Conservation (phyloP, 768 basidiomycete species). For the Holtermannia corniformis region DNA sequence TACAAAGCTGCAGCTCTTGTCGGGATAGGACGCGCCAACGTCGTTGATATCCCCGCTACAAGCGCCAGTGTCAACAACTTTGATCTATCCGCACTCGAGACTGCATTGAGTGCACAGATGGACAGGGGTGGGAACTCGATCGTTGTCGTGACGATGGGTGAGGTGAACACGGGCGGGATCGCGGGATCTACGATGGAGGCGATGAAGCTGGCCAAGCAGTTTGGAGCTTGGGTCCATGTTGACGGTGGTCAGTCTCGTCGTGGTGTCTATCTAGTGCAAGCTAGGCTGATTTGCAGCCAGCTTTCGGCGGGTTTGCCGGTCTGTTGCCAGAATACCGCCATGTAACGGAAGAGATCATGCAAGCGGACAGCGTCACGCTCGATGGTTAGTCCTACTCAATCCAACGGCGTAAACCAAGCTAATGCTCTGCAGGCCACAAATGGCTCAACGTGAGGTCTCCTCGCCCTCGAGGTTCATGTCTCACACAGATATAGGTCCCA, state of each 20-base stretch:
- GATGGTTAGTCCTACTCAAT: slow-evolving; percentile 38
- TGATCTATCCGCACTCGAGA: slow-evolving; percentile 37
- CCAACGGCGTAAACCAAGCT: background rate
- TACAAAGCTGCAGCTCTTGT: slow-evolving; percentile 44
- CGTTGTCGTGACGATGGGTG: slow-evolving; percentile 41
- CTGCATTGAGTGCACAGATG: slow-evolving; percentile 25
- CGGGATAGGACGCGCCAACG: slow-evolving; percentile 43
- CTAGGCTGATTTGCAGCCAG: slow-evolving; percentile 22
- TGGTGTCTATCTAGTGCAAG: background rate
- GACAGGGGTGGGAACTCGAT: slow-evolving; percentile 35
- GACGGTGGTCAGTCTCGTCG: slow-evolving; percentile 41
- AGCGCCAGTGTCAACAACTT: slow-evolving; percentile 32
- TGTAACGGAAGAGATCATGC: slow-evolving; percentile 36
- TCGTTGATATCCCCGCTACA: slow-evolving; percentile 27
- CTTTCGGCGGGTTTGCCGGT: slow-evolving; percentile 45
- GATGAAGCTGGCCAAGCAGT: slow-evolving; percentile 39
- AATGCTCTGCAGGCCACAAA: slow-evolving; percentile 29
- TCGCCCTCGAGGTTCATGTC: too few species aligned
- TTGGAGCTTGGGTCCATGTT: slow-evolving; percentile 45
- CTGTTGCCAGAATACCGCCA: slow-evolving; percentile 39
- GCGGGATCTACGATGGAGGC: slow-evolving; percentile 34
- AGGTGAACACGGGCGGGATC: slow-evolving; percentile 47
- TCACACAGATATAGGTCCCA: slow-evolving; percentile 21
- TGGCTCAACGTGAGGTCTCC: slow-evolving; percentile 45
- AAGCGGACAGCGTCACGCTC: slow-evolving; percentile 44